Conservation (phyloP, 78 protist species). For the Planoprotostelium fungivorum region DNA sequence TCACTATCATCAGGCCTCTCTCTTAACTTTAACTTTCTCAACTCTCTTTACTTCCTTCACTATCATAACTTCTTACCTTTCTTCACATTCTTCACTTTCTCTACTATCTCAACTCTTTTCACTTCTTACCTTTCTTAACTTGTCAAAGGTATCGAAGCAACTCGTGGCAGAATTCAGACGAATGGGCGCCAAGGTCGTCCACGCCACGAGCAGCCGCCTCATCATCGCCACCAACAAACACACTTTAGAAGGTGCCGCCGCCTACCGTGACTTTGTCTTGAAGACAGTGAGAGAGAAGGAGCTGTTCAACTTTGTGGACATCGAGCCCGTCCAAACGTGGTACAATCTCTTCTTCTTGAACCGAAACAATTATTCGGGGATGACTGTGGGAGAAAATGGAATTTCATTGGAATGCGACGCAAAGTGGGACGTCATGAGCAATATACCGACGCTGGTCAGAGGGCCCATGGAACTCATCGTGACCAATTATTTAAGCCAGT, state of each 20-base stretch:
- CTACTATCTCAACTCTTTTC: no score
- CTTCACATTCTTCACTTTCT: no score
- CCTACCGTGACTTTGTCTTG: constrained; percentile 47
- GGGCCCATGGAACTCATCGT: constrained; percentile 21
- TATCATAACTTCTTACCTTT: no score
- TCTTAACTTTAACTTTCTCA: background rate
- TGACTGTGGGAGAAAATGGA: constrained; percentile 2
- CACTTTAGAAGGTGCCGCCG: constrained; percentile 51
- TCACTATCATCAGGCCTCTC: background rate
- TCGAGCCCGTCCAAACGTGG: constrained; percentile 46
- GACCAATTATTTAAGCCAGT: constrained; percentile 27
- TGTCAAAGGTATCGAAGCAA: constrained; percentile 49
- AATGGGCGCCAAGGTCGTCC: constrained; percentile 69
- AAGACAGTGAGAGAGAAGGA: constrained; percentile 35
- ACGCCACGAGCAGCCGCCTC: constrained; percentile 63
- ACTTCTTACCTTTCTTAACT: no score
- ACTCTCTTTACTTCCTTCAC: no score
- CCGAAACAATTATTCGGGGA: constrained; percentile 66
- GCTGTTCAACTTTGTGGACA: constrained; percentile 40
- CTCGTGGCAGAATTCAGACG: constrained; percentile 55
- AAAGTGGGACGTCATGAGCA: constrained; percentile 8
- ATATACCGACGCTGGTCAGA: constrained; percentile 27
- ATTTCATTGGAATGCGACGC: constrained; percentile 30
- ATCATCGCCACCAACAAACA: constrained; percentile 70
- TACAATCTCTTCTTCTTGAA: constrained; percentile 69